Conservation (phyloP, 352 stramenopile species). For the Globisporangium perplexum region DNA sequence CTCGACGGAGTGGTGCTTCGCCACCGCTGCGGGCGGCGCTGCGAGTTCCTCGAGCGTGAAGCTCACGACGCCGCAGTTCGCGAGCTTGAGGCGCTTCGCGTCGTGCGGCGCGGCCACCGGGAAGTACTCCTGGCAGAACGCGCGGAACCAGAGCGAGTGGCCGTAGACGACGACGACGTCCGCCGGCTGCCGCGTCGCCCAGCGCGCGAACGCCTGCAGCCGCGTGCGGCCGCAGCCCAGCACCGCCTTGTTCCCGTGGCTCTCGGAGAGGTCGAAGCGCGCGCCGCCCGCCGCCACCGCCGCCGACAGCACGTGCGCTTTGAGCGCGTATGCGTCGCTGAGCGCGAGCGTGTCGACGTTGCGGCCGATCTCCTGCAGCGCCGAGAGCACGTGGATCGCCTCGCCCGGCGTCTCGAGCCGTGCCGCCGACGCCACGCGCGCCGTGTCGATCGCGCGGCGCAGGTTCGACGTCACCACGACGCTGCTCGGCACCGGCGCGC, state of each 20-base stretch:
- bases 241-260: slow-evolving; percentile 78
- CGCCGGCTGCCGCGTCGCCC: slow-evolving; percentile 43
- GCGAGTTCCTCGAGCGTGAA: slow-evolving; percentile 58
- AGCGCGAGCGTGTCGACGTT: slow-evolving; percentile 85
- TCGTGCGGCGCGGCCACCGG: slow-evolving; percentile 29
- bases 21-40: not conserved
- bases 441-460: slow-evolving; percentile 71
- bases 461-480: slow-evolving; percentile 74
- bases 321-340: slow-evolving; percentile 38
- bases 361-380: slow-evolving; percentile 78
- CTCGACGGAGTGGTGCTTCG: not conserved
- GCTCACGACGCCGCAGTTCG: slow-evolving; percentile 72
- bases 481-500: slow-evolving; percentile 36
- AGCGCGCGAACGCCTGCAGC: slow-evolving; percentile 58
- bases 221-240: slow-evolving; percentile 50
- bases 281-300: slow-evolving; percentile 22
- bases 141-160: slow-evolving; percentile 84
- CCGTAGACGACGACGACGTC: slow-evolving; percentile 75
- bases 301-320: slow-evolving; percentile 23
- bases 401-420: slow-evolving; percentile 47
- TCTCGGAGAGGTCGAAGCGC: slow-evolving; percentile 73
- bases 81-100: slow-evolving; percentile 57
- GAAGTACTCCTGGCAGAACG: slow-evolving; percentile 80
- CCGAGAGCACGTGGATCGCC: slow-evolving; percentile 76
- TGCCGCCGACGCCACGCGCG: slow-evolving; percentile 61